A percentile compares a stretch with the other conserved stretches of the same genome.
phyloP scores from a whole-genome alignment of 2,329 filamentous ascomycete genomes.

The Xylariomycetidae sp. region DNA sequence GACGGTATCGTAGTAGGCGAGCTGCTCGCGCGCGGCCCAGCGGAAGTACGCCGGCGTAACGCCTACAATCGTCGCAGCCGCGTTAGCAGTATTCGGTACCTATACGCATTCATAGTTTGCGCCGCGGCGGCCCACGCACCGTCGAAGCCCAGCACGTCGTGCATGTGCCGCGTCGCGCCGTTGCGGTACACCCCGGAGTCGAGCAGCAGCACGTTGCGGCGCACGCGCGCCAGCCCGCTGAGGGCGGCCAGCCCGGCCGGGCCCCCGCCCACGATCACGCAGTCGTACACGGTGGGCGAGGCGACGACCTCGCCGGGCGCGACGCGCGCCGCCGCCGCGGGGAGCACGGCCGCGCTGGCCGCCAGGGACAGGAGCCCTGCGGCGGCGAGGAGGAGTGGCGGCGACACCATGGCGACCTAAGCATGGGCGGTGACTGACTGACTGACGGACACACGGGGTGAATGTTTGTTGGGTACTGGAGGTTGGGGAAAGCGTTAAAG shows the following conservation, averaged over 20 bases:
- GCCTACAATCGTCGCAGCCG: constrained; percentile 29
- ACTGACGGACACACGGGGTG: too few relatives aligned
- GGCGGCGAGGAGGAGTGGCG: neutral
- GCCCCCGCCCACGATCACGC: constrained; percentile 12
- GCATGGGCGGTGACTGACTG: neutral
- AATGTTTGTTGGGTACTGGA: too few relatives aligned
- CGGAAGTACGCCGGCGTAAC: constrained; percentile 50
- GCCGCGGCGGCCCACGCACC: constrained; percentile 31
- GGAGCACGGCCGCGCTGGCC: too few relatives aligned
- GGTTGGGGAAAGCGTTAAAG: too few relatives aligned
- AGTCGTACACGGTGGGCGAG: constrained; percentile 7
- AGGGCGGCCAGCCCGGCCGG: constrained; percentile 30
- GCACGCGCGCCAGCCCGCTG: constrained; percentile 54
- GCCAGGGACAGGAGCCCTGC: neutral
- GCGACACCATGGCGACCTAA: neutral
- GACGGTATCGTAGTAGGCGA: constrained; percentile 44
- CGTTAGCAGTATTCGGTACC: too few relatives aligned
- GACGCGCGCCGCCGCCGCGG: too few relatives aligned
- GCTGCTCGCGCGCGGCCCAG: constrained; percentile 44
- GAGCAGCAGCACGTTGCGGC: constrained; percentile 47
- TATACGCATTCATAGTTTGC: neutral
- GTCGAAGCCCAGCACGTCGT: constrained; percentile 55
- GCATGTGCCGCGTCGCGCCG: constrained; percentile 48
- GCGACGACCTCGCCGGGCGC: neutral
- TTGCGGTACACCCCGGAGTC: constrained; percentile 56